phyloP scores from a whole-genome alignment of 2,329 filamentous ascomycete species.

The Cladosporium sp. region DNA sequence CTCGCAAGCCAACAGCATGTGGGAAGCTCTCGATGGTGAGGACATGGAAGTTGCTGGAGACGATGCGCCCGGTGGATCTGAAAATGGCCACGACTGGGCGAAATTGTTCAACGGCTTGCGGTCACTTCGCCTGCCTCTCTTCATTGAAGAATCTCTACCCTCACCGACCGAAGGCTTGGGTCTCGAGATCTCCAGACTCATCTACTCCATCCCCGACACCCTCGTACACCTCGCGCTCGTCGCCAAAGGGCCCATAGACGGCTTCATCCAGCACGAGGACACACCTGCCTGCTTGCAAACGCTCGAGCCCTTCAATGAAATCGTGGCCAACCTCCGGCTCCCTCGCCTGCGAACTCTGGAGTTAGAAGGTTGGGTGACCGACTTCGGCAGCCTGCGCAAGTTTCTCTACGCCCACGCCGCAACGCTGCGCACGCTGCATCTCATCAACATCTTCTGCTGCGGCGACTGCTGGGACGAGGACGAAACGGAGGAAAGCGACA shows the following conservation, averaged over 20 bases:
- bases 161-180: constrained; percentile 2
- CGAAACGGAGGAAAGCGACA: neutral
- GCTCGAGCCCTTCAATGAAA: constrained; percentile 3
- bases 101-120: neutral
- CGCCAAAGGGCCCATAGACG: constrained; percentile 9
- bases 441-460: constrained; percentile 9
- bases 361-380: constrained; percentile 9
- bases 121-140: constrained; percentile 7
- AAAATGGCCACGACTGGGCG: neutral
- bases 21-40: neutral
- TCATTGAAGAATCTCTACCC: constrained; percentile 6
- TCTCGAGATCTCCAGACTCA: neutral
- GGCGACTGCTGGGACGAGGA: neutral
- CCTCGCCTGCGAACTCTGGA: constrained; percentile 2
- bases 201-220: constrained; percentile 5
- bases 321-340: constrained; percentile 1
- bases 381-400: neutral
- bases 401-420: constrained; percentile 4
- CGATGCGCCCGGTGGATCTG: neutral
- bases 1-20: neutral
- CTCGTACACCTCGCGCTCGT: constrained; percentile 6
- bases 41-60: neutral
- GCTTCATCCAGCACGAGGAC: constrained; percentile 8
- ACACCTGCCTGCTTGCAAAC: neutral
- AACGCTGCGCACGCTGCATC: constrained; percentile 6